A percentile compares a stretch with the other conserved stretches of the same genome.
phyloP scores from a whole-genome alignment of 106 monocot genomes.

The Dendrobium nobile region DNA sequence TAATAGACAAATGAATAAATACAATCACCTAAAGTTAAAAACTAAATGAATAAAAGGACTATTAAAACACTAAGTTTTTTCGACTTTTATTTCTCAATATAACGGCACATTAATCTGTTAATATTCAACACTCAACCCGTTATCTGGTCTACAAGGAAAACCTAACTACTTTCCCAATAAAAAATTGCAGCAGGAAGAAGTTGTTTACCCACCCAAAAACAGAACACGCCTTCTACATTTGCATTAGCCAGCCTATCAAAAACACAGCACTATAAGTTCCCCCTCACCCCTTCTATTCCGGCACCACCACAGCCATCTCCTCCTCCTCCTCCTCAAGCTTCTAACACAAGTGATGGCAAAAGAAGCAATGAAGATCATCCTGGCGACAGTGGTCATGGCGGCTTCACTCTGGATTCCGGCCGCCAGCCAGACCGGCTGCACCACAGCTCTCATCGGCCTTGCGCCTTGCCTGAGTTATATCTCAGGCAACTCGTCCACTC shows the following conservation, averaged over 20 bases:
- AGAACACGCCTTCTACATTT: not conserved
- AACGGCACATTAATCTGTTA: no score
- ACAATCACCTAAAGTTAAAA: no score
- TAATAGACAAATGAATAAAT: no score
- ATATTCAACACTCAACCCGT: no score
- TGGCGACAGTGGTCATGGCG: constrained; percentile 6
- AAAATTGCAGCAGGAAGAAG: not conserved
- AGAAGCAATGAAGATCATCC: not conserved
- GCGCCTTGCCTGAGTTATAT: constrained; percentile 48
- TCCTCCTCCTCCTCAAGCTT: not conserved
- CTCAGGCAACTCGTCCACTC: constrained; percentile 27
- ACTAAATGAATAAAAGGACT: no score
- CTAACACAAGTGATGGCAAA: constrained; percentile 8
- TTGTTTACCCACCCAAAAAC: not conserved
- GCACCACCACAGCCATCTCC: not conserved
- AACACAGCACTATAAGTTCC: not conserved
- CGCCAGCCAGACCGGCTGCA: constrained; percentile 27
- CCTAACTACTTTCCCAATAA: not conserved
- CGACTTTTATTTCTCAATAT: no score
- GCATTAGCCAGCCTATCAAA: not conserved
- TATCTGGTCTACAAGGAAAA: no score
- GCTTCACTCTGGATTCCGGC: constrained; percentile 7
- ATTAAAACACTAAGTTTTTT: no score
- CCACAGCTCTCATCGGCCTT: constrained; percentile 26
- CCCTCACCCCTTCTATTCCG: not conserved